Conservation (phyloP, 306 rosid genomes). For the Cucumis cinereus region DNA sequence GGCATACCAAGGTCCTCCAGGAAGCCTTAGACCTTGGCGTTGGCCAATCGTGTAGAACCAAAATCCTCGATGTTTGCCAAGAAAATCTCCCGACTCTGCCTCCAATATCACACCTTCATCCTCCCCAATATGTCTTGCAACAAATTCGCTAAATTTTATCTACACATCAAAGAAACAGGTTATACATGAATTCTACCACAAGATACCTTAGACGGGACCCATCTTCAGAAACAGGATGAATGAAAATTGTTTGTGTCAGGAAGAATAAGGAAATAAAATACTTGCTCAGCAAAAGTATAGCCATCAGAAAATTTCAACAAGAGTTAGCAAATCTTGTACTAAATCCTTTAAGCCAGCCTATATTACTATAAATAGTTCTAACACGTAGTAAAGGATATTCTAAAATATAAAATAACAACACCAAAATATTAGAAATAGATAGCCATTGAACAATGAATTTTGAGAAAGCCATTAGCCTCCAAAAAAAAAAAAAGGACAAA, state of each 20-base stretch:
- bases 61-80: slow-evolving; percentile 79
- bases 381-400: background rate
- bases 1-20: slow-evolving; percentile 91
- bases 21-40: slow-evolving; percentile 81
- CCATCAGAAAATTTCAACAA: background rate
- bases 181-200: background rate
- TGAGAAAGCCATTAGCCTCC: background rate
- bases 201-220: background rate
- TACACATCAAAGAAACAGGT: slow-evolving; percentile 16
- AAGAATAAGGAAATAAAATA: background rate
- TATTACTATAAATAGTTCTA: background rate
- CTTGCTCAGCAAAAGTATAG: background rate
- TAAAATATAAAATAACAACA: background rate
- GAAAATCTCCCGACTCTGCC: slow-evolving; percentile 91
- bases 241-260: background rate
- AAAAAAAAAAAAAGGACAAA: too few relatives aligned
- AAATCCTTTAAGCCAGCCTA: background rate
- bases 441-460: background rate
- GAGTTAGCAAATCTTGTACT: background rate
- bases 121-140: slow-evolving; percentile 80
- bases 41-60: slow-evolving; percentile 97
- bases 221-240: background rate
- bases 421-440: background rate
- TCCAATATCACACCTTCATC: slow-evolving; percentile 80
- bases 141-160: slow-evolving; percentile 92